Conservation (phyloP, 202 grass and related monocot species). For the Zizania palustris region DNA sequence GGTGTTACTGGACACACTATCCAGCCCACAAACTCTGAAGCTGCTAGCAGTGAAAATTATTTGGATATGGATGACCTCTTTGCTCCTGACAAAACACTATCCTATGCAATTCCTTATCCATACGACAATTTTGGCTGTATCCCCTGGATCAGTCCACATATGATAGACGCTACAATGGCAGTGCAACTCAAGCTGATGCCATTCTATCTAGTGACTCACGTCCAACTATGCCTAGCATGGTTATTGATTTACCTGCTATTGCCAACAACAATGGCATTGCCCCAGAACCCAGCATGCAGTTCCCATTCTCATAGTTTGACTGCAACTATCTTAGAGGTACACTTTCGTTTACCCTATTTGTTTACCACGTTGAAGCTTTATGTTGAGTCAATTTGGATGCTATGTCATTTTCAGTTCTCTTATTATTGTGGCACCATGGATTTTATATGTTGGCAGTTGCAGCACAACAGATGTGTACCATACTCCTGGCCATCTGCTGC, state of each 20-base stretch:
- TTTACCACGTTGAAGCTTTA: background rate
- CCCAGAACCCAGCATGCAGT: slow-evolving; percentile 28
- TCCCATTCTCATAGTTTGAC: slow-evolving; percentile 15
- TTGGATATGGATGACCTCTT: slow-evolving; percentile 61
- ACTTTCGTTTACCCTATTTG: background rate
- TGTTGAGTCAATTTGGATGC: background rate
- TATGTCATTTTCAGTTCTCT: background rate
- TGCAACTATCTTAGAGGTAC: slow-evolving; percentile 15
- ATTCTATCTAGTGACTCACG: background rate
- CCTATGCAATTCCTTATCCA: slow-evolving; percentile 28
- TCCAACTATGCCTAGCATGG: slow-evolving; percentile 5
- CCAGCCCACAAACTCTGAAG: slow-evolving; percentile 33
- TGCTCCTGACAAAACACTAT: slow-evolving; percentile 35
- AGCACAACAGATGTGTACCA: background rate
- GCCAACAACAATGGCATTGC: background rate
- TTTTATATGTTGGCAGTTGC: background rate
- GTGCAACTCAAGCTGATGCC: background rate
- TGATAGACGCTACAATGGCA: background rate
- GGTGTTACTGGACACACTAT: slow-evolving; percentile 1
- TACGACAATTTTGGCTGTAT: slow-evolving; percentile 30
- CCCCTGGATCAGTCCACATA: slow-evolving; percentile 1
- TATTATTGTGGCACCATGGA: background rate
- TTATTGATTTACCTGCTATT: slow-evolving; percentile 27
- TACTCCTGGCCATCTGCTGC: background rate
- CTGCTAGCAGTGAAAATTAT: slow-evolving; percentile 45